Base-by-base conservation (phyloP, 2,329 filamentous ascomycete genomes). In the Botryosphaeria dothidea region DNA sequence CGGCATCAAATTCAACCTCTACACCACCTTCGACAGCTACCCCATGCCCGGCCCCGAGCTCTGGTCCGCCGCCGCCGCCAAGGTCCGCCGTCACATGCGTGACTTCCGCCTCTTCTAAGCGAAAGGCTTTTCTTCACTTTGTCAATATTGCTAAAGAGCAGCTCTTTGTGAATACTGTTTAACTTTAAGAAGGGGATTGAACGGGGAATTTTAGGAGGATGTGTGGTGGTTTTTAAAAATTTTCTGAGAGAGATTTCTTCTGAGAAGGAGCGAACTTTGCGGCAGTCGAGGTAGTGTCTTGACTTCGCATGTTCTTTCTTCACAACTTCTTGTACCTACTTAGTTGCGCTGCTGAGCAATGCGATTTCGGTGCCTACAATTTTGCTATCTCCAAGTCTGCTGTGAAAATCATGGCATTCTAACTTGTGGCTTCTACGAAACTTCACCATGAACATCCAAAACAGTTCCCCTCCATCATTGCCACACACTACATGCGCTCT, bases 1-100 rank as follows among this genome's bases (percentile, higher is more conserved):
- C 7, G 83, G 83, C 27, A 80, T 83, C 68, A 56, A 73, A 57
- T 77, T 78, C 69, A 75, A 75, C 66, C 67, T 78, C 38, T 78
- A 73, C 66, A 67, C 63, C 25, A 68, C 67, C 31, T 73, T 74
- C 58, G 70, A 67, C 7, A 67, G 68, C 43, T 79, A 78, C 66
- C 69, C 72, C 13, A 71, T 73, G 51, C 76, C 77, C 4, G 77
- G 77, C 13, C 77, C 77, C 11, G 66, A 69, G 23, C 62, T 77
- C 8, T 76, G 74, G 74, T 75, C 72, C 21, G 57, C 31, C 31
- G 61, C 65, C 5, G 52, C 60, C 17, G 49, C 61, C 19, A 66
- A 64, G 65, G 49, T 66, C 41, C 70, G 70, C 51, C 66, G 70
- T 3, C 73, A 74, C 56, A 64, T 71, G 25, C 68, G 71, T 60